A percentile compares a stretch with the other conserved stretches of the same genome.
Conservation (phyloP, 495 filamentous ascomycete genomes). For the Cetradonia linearis region DNA sequence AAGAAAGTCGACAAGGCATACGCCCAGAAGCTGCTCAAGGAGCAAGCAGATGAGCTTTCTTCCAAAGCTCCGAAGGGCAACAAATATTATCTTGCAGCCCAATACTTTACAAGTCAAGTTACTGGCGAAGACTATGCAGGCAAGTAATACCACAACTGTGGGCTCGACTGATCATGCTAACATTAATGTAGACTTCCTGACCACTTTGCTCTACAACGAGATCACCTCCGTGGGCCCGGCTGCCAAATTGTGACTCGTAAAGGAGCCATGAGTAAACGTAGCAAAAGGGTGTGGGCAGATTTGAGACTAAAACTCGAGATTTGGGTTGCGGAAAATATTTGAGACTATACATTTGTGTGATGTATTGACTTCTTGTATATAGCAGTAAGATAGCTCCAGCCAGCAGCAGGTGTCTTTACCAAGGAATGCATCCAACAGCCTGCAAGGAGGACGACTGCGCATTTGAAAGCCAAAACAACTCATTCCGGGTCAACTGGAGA, state of each 20-base stretch:
- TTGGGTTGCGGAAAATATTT: not conserved
- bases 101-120: conserved; percentile 87
- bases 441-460: no score
- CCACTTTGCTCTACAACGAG: conserved; percentile 88
- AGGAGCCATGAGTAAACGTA: not conserved
- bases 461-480: no score
- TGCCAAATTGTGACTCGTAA: conserved; percentile 58
- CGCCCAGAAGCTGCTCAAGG: conserved; percentile 72
- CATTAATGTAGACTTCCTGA: conserved; percentile 96
- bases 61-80: conserved; percentile 76
- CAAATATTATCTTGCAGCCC: conserved; percentile 80
- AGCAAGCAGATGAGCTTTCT: conserved; percentile 69
- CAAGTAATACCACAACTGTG: not conserved
- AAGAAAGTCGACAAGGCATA: conserved; percentile 89
- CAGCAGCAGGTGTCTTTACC: not conserved
- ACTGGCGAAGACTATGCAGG: conserved; percentile 56
- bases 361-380: not conserved
- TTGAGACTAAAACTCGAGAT: not conserved
- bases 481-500: no score
- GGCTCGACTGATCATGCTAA: not conserved
- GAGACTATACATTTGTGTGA: not conserved
- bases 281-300: not conserved
- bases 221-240: conserved; percentile 78
- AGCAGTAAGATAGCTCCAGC: not conserved
- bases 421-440: not conserved